These are phyloP conservation scores for Micromonas commoda DNA, from an alignment of 139 green algal genomes.

Conservation along the genomic window DNA sequence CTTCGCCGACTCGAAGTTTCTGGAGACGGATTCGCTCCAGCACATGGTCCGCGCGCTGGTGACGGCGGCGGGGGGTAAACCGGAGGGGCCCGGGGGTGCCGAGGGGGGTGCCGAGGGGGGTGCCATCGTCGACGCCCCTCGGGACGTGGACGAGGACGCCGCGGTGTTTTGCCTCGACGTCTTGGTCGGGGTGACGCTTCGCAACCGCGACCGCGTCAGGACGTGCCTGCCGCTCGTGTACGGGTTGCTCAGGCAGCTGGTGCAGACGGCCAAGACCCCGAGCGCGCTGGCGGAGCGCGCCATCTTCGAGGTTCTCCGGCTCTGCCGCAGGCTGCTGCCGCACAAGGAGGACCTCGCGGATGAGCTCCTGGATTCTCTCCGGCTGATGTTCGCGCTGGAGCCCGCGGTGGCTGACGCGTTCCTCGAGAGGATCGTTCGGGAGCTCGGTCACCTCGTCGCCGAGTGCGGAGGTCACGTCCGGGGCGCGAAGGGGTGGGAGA, in stretches of 20 bases:
- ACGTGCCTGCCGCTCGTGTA: constrained; percentile 76
- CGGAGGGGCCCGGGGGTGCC: constrained; percentile 37
- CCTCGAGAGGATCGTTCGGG: constrained; percentile 49
- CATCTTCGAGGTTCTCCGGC: constrained; percentile 71
- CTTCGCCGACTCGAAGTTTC: constrained; percentile 75
- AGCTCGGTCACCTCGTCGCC: constrained; percentile 32
- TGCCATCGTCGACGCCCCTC: not conserved
- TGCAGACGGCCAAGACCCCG: constrained; percentile 36
- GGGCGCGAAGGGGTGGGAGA: constrained; percentile 60
- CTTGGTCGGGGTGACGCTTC: constrained; percentile 73
- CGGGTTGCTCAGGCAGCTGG: constrained; percentile 51
- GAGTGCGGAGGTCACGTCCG: constrained; percentile 12
- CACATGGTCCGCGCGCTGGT: constrained; percentile 76
- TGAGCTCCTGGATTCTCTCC: constrained; percentile 65
- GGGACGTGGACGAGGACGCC: constrained; percentile 59
- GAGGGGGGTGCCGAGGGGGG: not conserved
- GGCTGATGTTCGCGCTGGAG: constrained; percentile 71
- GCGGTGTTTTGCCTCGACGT: constrained; percentile 83
- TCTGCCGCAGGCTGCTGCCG: constrained; percentile 80
- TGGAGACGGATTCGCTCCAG: constrained; percentile 64
- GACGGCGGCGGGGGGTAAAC: constrained; percentile 44
- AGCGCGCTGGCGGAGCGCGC: constrained; percentile 65
- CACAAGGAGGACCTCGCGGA: constrained; percentile 74
- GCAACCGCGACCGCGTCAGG: constrained; percentile 78
- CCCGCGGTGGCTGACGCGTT: constrained; percentile 42